Conservation (phyloP, 2,329 filamentous ascomycete genomes). For the Xylaria arbuscula region DNA sequence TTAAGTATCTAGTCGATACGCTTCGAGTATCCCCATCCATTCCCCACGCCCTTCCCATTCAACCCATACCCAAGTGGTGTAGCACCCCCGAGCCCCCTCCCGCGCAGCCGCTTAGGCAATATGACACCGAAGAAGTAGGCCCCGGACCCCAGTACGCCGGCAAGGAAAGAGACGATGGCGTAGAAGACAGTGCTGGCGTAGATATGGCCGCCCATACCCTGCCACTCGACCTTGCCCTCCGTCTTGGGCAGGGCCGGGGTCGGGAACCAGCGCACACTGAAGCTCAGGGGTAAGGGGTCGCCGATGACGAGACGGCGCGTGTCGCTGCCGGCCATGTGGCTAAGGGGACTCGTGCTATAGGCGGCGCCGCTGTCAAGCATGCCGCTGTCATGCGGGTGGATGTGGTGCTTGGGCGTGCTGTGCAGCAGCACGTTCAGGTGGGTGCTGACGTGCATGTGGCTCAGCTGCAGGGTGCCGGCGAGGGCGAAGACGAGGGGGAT, state of each 20-base stretch:
- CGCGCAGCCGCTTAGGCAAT: constrained; percentile 64
- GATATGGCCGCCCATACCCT: constrained; percentile 71
- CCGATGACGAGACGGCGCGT: constrained; percentile 83
- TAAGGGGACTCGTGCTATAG: constrained; percentile 82
- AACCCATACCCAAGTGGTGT: constrained; percentile 69
- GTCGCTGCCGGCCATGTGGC: constrained; percentile 65
- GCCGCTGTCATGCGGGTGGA: constrained; percentile 74
- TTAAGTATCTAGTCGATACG: constrained; percentile 56
- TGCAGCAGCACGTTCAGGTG: constrained; percentile 91
- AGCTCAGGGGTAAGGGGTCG: constrained; percentile 80
- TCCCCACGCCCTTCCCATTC: constrained; percentile 59
- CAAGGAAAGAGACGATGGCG: constrained; percentile 67
- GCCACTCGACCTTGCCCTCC: constrained; percentile 74
- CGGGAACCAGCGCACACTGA: constrained; percentile 89
- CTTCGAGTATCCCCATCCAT: constrained; percentile 71
- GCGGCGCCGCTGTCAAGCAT: constrained; percentile 88
- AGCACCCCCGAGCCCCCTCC: constrained; percentile 64
- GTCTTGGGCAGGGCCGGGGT: constrained; percentile 75
- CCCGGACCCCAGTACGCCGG: constrained; percentile 64
- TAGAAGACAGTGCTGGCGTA: constrained; percentile 74
- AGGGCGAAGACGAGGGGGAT: constrained; percentile 90
- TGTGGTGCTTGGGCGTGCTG: constrained; percentile 70
- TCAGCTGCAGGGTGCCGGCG: constrained; percentile 86
- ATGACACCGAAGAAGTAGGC: constrained; percentile 72
- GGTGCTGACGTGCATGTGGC: constrained; percentile 90